Percentiles rank a stretch among this genome's conserved stretches.
Evolutionary conservation across 495 filamentous ascomycete species (phyloP).

Genomic region (Choiromyces venosus): DNA sequence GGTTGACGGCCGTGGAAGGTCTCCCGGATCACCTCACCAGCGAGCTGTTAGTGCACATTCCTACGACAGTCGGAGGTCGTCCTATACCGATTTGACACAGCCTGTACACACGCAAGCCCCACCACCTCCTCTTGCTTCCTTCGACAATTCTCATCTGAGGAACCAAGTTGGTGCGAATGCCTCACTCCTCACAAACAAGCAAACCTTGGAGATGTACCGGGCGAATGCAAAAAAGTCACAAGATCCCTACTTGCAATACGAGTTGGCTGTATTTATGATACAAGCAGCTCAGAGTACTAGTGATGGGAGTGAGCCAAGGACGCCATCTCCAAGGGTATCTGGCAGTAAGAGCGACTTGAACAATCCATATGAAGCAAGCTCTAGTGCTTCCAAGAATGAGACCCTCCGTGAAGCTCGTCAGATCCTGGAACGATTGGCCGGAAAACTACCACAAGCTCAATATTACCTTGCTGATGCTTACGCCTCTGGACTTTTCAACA

Average conservation of each 20-base stretch:
- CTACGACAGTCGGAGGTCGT: slow-evolving; percentile 68
- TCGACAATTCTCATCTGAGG: slow-evolving; percentile 72
- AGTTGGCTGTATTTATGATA: slow-evolving; percentile 91
- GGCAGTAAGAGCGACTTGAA: slow-evolving; percentile 44
- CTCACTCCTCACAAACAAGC: slow-evolving; percentile 76
- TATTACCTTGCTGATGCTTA: slow-evolving; percentile 96
- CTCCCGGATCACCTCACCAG: slow-evolving; percentile 31
- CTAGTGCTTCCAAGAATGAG: slow-evolving; percentile 53
- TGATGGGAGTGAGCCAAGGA: slow-evolving; percentile 50
- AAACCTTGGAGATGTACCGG: slow-evolving; percentile 96
- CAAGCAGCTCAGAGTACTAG: slow-evolving; percentile 59
- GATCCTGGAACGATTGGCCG: slow-evolving; percentile 78
- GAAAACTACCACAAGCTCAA: slow-evolving; percentile 88
- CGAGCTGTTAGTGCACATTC: slow-evolving; percentile 52
- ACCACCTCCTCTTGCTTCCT: slow-evolving; percentile 61
- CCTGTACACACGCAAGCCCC: slow-evolving; percentile 82
- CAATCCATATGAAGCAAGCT: slow-evolving; percentile 42
- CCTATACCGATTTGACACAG: slow-evolving; percentile 82
- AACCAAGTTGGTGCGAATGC: slow-evolving; percentile 79
- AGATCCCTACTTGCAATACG: slow-evolving; percentile 80
- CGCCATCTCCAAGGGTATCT: slow-evolving; percentile 45
- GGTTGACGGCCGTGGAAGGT: slow-evolving; percentile 25
- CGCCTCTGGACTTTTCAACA: slow-evolving; percentile 88
- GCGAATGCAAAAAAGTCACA: slow-evolving; percentile 95
- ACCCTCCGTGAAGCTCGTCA: slow-evolving; percentile 80